Conservation (phyloP, 768 basidiomycete genomes). For the Lactarius indigo region DNA sequence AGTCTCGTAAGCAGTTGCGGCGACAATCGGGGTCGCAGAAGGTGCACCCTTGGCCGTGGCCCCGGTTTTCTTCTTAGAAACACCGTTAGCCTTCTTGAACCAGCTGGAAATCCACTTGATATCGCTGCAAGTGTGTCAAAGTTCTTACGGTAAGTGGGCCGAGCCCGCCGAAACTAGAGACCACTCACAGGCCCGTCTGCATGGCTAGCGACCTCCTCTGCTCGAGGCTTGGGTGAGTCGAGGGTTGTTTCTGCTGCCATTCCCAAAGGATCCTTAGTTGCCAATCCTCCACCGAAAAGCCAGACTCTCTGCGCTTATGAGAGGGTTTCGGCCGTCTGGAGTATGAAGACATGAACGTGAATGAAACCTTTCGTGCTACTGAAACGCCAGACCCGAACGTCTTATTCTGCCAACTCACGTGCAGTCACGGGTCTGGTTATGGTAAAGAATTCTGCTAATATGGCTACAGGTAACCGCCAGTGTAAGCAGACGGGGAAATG, state of each 20-base stretch:
- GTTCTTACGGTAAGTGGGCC: not conserved
- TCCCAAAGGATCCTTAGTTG: conserved; percentile 18
- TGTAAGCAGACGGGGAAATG: not conserved
- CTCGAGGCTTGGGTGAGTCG: conserved; percentile 7
- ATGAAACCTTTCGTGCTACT: not conserved
- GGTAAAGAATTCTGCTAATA: not conserved
- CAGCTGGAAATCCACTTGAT: conserved; percentile 23
- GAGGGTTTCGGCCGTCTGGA: not conserved
- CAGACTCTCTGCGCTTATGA: not conserved
- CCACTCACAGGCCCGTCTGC: conserved; percentile 24
- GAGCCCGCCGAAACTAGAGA: not conserved
- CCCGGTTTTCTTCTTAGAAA: conserved; percentile 4
- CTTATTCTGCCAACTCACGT: not conserved
- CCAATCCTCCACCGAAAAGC: conserved; percentile 16
- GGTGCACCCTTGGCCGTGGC: not conserved
- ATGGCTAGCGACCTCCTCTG: conserved; percentile 15
- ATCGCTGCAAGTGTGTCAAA: conserved; percentile 8
- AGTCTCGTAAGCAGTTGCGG: not conserved
- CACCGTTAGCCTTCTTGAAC: conserved; percentile 16
- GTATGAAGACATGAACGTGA: conserved; percentile 2
- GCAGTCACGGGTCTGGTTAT: not conserved
- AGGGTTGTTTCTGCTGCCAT: conserved; percentile 10
- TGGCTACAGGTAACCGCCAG: conserved; percentile 11
- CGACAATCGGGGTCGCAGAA: not conserved
- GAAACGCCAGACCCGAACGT: not conserved